Evolutionary conservation across 1,139 yeast genomes (phyloP), one percentile per base, ranked within the genome.

Genomic region (Lodderomyces theae): DNA sequence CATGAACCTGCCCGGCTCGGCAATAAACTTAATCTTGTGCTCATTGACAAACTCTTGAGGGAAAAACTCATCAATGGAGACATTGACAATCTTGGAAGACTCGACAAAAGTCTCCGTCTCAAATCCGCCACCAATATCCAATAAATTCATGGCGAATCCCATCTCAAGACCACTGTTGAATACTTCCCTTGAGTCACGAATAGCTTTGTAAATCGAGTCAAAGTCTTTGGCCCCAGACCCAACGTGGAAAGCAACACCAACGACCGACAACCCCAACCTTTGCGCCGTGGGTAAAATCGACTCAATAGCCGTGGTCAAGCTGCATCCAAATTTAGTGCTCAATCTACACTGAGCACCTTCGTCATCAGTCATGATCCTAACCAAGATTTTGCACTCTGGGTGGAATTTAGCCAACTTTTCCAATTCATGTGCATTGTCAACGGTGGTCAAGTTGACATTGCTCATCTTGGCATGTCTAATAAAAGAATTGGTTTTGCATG

Each of bases 91-190:
- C 5, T 56, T 56, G 9, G 94, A 80, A 23, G 92, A 76, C 39
- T 74, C 69, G 17, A 61, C 71, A 60, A 92, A 90, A 1, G 86
- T 68, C 31, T 73, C 82, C 40, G 71, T 66, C 52, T 84, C 85
- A 62, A 90, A 90, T 0, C 98, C 98, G 30, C 98, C 98, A 41
- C 98, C 98, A 51, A 92, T 82, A 58, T 92, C 98, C 48, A 88
- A 72, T 22, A 81, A 58, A 26, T 66, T 54, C 76, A 84, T 66
- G 13, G 65, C 51, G 45, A 72, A 66, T 4, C 85, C 85, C 35
- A 68, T 47, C 12, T 61, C 53, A 15, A 60, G 56, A 4, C 81
- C 92, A 42, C 63, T 58, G 48, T 83, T 84, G 60, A 90, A 90
- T n/a, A 90, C 79, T 6, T 52, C 46, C 42, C 80, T 77, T 2